Evolutionary conservation across 106 monocot species (phyloP).

Genomic region (Dioscorea zingiberensis): DNA sequence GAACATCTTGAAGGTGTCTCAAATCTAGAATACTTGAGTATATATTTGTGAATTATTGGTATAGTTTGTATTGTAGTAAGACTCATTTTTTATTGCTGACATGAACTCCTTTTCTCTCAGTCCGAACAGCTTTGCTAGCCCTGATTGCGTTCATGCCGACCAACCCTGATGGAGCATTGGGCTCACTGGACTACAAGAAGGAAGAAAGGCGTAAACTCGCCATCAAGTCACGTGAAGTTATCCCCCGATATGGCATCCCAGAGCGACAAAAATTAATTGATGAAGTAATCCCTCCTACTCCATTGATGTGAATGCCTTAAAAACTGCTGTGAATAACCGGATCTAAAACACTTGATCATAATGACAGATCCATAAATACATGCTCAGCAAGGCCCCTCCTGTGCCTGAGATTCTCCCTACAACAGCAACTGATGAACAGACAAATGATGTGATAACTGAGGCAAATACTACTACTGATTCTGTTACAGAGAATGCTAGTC

Average conservation of each 20-base stretch:
- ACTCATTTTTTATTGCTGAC: no score
- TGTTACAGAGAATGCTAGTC: not conserved
- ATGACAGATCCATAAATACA: conserved; percentile 69
- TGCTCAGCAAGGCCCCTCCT: conserved; percentile 67
- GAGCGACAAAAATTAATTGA: conserved; percentile 86
- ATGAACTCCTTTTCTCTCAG: conserved; percentile 20
- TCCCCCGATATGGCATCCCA: conserved; percentile 54
- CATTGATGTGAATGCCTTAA: no score
- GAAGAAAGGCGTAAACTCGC: conserved; percentile 77
- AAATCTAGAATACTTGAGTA: no score
- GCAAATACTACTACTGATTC: not conserved
- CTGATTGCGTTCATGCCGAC: conserved; percentile 97
- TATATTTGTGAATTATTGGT: no score
- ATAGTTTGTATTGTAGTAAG: no score
- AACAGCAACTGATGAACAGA: not conserved
- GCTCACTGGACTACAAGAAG: conserved; percentile 90
- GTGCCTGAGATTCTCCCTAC: conserved; percentile 34
- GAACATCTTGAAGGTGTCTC: no score
- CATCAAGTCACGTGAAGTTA: conserved; percentile 76
- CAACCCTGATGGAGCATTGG: conserved; percentile 80
- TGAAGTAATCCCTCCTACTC: conserved; percentile 31
- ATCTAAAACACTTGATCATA: no score
- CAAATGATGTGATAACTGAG: no score
- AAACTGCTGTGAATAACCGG: no score
- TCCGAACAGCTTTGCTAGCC: conserved; percentile 89